Base-by-base conservation (phyloP, 1,284 basidiomycete species). In the Stereum hirsutum region DNA sequence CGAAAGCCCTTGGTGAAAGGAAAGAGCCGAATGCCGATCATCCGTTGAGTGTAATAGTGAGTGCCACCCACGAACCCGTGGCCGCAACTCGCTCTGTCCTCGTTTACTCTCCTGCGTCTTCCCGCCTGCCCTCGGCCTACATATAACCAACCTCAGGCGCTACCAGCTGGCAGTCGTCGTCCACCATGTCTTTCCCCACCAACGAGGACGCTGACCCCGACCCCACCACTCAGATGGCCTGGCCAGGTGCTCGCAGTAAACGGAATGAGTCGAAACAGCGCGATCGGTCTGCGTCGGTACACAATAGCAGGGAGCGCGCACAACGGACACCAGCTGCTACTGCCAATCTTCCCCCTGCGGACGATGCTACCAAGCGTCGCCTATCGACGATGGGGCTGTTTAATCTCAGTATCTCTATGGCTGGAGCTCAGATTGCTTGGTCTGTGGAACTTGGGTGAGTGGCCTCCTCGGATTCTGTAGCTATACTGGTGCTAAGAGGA, bases 371-470 rank as follows among this genome's bases (percentile, higher is more conserved):
- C 11, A 56, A 55, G 46, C 54, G 51, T 45, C 68, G 65, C 10
- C 60, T 88, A 49, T 70, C 78, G n/a, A 80, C 80, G 52, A 76
- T 79, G 72, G 74, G 87, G 57, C 72, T 89, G 48, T 72, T 87
- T 52, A 82, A 82, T 1, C 65, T 89, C 50, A 85, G 80, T 55
- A 74, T 88, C 48, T 81, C 83, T n/a, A 89, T 89, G 85, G 81
- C 75, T 21, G 94, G 95, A 8, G 89, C 93, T 26, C 94, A 97
- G 65, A 80, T 94, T 20, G 81, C 88, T 1, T 94, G 91, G 91
- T 91, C 88, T 0, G 81, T 94, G 6, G 90, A 94, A 57, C 75
- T 94, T 19, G 89, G 88, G 86, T 89, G 54, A 51, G 79, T 62
- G 24, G 11, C 12, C n/a, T 42, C 14, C 30, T 27, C 19, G 37